These are phyloP conservation scores for Mycotypha africana DNA, from an alignment of 371 early-diverging fungal genomes.

Conservation along the genomic window DNA sequence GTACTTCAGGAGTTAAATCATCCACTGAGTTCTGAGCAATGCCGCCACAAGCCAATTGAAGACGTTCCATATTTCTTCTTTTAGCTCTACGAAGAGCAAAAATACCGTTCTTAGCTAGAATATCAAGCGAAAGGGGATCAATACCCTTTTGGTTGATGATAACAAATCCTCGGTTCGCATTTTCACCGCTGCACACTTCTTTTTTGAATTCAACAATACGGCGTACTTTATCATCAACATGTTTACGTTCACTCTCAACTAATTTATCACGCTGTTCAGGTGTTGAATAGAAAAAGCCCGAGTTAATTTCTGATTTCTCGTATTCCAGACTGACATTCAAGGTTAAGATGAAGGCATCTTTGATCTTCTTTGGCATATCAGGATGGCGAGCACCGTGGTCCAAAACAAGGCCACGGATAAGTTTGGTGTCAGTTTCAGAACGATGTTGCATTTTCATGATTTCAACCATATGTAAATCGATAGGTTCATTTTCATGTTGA, in stretches of 20 bases:
- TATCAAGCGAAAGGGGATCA: slow-evolving; percentile 97
- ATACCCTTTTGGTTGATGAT: slow-evolving; percentile 99
- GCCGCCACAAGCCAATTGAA: slow-evolving; percentile 98
- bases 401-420: slow-evolving; percentile 97
- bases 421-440: slow-evolving; percentile 89
- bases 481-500: slow-evolving; percentile 70
- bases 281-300: slow-evolving; percentile 98
- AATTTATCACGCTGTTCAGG: slow-evolving; percentile 98
- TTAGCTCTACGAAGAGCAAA: slow-evolving; percentile 99
- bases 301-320: slow-evolving; percentile 99
- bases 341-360: slow-evolving; percentile 92
- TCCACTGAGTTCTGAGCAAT: slow-evolving; percentile 96
- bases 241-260: slow-evolving; percentile 96
- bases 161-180: slow-evolving; percentile 87
- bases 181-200: slow-evolving; percentile 73
- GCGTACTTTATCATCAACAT: slow-evolving; percentile 91
- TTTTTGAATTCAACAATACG: slow-evolving; percentile 98
- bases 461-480: slow-evolving; percentile 99
- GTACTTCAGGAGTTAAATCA: slow-evolving; percentile 81
- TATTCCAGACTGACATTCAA: slow-evolving; percentile 99
- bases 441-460: slow-evolving; percentile 99
- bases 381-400: slow-evolving; percentile 99
- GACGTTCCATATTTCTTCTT: slow-evolving; percentile 99
- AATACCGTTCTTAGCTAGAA: slow-evolving; percentile 95
- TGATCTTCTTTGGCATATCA: slow-evolving; percentile 98